Conservation (phyloP, 192 early-diverging fungal species). For the Gryganskiella cystojenkinii region DNA sequence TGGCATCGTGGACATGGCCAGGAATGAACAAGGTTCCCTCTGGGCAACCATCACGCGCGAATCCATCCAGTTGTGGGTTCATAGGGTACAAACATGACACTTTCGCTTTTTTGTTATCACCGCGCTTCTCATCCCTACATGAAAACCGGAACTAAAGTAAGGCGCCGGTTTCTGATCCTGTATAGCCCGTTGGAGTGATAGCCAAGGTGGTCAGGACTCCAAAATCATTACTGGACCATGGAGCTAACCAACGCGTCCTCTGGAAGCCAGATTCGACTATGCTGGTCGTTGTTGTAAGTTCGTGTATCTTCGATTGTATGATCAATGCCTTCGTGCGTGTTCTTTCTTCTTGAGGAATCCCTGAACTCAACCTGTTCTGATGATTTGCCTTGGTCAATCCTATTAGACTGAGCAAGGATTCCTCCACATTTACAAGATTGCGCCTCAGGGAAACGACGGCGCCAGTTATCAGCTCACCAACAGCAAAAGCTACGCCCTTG, state of each 20-base stretch:
- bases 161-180: neutral
- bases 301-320: neutral
- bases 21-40: slow-evolving; percentile 60
- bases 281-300: slow-evolving; percentile 73
- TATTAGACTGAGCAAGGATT: slow-evolving; percentile 75
- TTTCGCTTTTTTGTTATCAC: neutral
- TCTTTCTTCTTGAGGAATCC: neutral
- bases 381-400: neutral
- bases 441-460: slow-evolving; percentile 59
- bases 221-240: slow-evolving; percentile 76
- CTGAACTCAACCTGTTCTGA: too few relatives aligned
- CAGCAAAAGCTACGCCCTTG: slow-evolving; percentile 69
- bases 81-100: slow-evolving; percentile 59
- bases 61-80: slow-evolving; percentile 73
- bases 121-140: neutral
- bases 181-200: slow-evolving; percentile 73
- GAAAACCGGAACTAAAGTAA: neutral
- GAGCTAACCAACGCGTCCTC: slow-evolving; percentile 73
- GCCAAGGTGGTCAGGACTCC: slow-evolving; percentile 70
- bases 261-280: slow-evolving; percentile 78
- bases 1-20: slow-evolving; percentile 58
- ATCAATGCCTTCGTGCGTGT: neutral
- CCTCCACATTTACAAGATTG: slow-evolving; percentile 76
- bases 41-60: slow-evolving; percentile 71
- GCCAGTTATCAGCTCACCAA: slow-evolving; percentile 69